Conservation (phyloP, 805 yeast genomes). For the Spathaspora boniae region DNA sequence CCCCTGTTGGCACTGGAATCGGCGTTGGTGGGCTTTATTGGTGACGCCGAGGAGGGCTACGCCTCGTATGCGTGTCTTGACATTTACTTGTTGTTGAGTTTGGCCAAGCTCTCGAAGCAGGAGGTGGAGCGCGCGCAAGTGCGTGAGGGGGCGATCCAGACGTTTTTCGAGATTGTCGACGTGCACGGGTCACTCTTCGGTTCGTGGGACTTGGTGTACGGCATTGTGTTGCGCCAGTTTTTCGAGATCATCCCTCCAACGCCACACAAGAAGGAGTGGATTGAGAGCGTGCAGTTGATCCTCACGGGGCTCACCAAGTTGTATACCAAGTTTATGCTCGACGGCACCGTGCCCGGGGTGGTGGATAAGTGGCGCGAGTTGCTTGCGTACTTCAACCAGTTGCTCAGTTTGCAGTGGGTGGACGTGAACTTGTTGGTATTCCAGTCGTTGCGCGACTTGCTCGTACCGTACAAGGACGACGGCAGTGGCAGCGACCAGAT, state of each 20-base stretch:
- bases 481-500: constrained; percentile 13
- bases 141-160: constrained; percentile 85
- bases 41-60: constrained; percentile 5
- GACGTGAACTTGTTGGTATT: constrained; percentile 56
- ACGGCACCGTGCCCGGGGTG: constrained; percentile 14
- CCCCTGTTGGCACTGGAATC: neutral
- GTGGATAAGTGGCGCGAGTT: constrained; percentile 54
- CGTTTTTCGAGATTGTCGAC: constrained; percentile 77
- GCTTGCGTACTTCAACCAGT: constrained; percentile 43
- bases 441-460: constrained; percentile 47
- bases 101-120: constrained; percentile 64
- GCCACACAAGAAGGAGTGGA: constrained; percentile 46
- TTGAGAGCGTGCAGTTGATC: constrained; percentile 60
- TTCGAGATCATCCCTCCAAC: constrained; percentile 26
- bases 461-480: constrained; percentile 27
- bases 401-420: constrained; percentile 41
- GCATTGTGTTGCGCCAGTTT: constrained; percentile 57
- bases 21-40: constrained; percentile 10
- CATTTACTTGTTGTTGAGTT: constrained; percentile 51
- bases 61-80: constrained; percentile 6
- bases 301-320: constrained; percentile 65
- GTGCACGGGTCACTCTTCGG: constrained; percentile 58
- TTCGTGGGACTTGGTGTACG: constrained; percentile 67
- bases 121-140: constrained; percentile 61
- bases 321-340: constrained; percentile 48